These are phyloP conservation scores for Ammopiptanthus mongolicus DNA, from an alignment of 306 rosid species.

Conservation along the genomic window DNA sequence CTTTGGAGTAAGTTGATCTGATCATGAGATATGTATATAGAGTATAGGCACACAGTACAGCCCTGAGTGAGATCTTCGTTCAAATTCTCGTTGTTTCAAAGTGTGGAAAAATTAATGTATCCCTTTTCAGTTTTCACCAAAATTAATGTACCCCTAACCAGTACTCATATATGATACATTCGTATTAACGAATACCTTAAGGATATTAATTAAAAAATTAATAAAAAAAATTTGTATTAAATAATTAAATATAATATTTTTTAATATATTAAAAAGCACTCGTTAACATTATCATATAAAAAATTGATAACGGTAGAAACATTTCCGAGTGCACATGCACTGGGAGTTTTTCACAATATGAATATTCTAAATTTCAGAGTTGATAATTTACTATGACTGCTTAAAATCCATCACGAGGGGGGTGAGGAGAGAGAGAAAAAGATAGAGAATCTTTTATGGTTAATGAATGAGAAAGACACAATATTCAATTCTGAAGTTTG, in stretches of 20 bases:
- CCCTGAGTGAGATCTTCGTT: not conserved
- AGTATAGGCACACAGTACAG: too few relatives aligned
- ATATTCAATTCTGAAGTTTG: slow-evolving; percentile 39
- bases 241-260: too few relatives aligned
- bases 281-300: too few relatives aligned
- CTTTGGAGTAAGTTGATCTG: too few relatives aligned
- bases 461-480: slow-evolving; percentile 38
- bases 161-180: not conserved
- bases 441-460: slow-evolving; percentile 33
- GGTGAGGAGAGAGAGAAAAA: slow-evolving; percentile 24
- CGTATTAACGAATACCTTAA: too few relatives aligned
- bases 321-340: not conserved
- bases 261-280: too few relatives aligned
- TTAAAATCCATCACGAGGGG: slow-evolving; percentile 25
- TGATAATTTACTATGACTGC: slow-evolving; percentile 1
- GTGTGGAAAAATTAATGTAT: too few relatives aligned
- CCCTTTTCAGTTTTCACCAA: not conserved
- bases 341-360: not conserved
- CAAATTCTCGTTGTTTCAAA: not conserved
- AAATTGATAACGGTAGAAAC: not conserved
- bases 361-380: not conserved
- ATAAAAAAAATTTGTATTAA: too few relatives aligned
- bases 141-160: not conserved
- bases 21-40: too few relatives aligned
- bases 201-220: too few relatives aligned